Percentiles rank a stretch among this genome's conserved stretches.
phyloP scores from a whole-genome alignment of 108 stramenopile species.

The Cylindrotheca closterium region DNA sequence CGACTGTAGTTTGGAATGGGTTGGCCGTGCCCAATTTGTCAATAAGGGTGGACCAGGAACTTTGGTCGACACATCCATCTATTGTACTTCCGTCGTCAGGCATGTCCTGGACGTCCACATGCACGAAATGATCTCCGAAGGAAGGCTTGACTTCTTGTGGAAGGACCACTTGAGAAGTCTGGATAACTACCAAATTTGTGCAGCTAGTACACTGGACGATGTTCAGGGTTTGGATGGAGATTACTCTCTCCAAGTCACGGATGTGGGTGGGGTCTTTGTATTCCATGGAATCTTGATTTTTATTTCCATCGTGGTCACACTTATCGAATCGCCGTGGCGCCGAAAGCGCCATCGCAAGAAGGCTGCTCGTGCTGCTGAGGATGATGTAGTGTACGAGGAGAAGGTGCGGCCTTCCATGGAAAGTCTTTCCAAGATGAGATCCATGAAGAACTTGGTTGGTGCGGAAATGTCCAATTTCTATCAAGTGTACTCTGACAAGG shows the following conservation, averaged over 20 bases:
- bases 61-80: slow-evolving; percentile 27
- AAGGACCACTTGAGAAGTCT: background rate
- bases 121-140: slow-evolving; percentile 43
- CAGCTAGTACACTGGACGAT: background rate
- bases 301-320: background rate
- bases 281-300: background rate
- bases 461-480: background rate
- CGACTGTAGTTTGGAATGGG: slow-evolving; percentile 33
- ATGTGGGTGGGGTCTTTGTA: background rate
- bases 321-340: background rate
- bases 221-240: background rate
- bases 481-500: background rate
- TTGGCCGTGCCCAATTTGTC: slow-evolving; percentile 11
- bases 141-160: slow-evolving; percentile 19
- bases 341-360: background rate
- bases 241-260: background rate
- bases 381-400: background rate
- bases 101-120: slow-evolving; percentile 35
- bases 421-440: background rate
- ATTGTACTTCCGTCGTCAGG: slow-evolving; percentile 32
- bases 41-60: slow-evolving; percentile 24
- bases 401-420: background rate
- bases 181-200: background rate
- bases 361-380: background rate
- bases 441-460: background rate